A percentile compares a stretch with the other conserved stretches of the same genome.
These are phyloP conservation scores for Kurtzmaniella cleridarum DNA, from an alignment of 805 yeast species.

Conservation along the genomic window DNA sequence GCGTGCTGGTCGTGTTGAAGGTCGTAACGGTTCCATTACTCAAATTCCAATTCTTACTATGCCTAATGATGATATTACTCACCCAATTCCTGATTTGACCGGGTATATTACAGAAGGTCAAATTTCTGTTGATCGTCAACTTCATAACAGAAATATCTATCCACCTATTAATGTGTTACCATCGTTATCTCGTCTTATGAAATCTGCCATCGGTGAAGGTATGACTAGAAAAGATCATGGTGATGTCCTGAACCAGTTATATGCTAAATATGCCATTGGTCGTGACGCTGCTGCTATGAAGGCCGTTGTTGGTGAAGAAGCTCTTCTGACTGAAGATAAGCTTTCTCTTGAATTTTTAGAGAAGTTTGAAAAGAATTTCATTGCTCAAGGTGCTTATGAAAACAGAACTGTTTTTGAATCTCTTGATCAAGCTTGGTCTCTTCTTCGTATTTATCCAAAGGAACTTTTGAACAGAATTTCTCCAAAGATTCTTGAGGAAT, in stretches of 20 bases:
- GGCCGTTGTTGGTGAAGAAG: slow-evolving; percentile 99
- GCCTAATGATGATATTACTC: slow-evolving; percentile 99
- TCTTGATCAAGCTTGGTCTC: slow-evolving; percentile 96
- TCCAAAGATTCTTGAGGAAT: slow-evolving; percentile 92
- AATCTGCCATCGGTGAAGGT: slow-evolving; percentile 99
- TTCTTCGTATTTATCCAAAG: slow-evolving; percentile 97
- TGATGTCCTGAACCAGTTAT: slow-evolving; percentile 97
- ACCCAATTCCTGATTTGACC: slow-evolving; percentile 99
- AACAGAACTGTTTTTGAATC: slow-evolving; percentile 92
- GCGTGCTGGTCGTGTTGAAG: slow-evolving; percentile 99
- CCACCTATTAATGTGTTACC: slow-evolving; percentile 99
- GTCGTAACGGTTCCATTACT: slow-evolving; percentile 98
- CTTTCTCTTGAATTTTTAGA: slow-evolving; percentile 95
- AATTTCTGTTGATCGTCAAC: slow-evolving; percentile 94
- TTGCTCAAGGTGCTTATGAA: slow-evolving; percentile 95
- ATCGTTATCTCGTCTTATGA: slow-evolving; percentile 96
- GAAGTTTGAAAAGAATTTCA: slow-evolving; percentile 93
- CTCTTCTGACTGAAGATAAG: slow-evolving; percentile 95
- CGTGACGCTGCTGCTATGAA: slow-evolving; percentile 99
- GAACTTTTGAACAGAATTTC: slow-evolving; percentile 98
- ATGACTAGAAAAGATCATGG: slow-evolving; percentile 99
- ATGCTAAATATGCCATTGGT: slow-evolving; percentile 99
- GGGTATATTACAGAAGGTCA: slow-evolving; percentile 99
- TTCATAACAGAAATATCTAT: slow-evolving; percentile 93
- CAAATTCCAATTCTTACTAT: slow-evolving; percentile 98